Conservation (phyloP, 2,329 filamentous ascomycete genomes). For the Colletotrichum shisoi region DNA sequence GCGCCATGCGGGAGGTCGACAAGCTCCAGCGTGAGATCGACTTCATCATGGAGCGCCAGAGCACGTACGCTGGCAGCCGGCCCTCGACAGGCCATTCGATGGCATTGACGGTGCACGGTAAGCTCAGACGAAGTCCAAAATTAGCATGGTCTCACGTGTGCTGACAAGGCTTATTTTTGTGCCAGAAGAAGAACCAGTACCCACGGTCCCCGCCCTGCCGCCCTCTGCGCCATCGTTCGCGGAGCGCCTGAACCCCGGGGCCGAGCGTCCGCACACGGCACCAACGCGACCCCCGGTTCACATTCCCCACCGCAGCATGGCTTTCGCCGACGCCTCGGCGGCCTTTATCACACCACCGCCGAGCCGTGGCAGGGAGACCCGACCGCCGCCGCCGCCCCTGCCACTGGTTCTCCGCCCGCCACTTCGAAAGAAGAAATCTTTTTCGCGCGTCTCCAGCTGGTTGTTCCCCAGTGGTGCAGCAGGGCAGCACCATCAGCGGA, state of each 20-base stretch:
- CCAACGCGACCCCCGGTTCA: constrained; percentile 49
- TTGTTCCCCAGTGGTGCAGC: constrained; percentile 55
- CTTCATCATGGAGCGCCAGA: constrained; percentile 67
- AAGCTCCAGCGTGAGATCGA: constrained; percentile 67
- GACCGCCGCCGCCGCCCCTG: constrained; percentile 62
- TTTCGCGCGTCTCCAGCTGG: constrained; percentile 69
- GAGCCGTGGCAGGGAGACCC: constrained; percentile 46
- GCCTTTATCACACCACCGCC: constrained; percentile 46
- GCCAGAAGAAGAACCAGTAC: constrained; percentile 60
- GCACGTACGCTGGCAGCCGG: constrained; percentile 61
- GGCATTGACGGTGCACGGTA: constrained; percentile 39
- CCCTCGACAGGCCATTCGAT: constrained; percentile 61
- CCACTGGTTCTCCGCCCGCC: constrained; percentile 67
- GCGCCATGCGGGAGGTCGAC: constrained; percentile 67
- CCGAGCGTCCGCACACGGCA: constrained; percentile 49
- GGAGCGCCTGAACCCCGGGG: constrained; percentile 59
- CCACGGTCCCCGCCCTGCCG: constrained; percentile 65
- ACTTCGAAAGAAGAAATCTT: constrained; percentile 72
- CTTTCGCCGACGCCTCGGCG: constrained; percentile 46
- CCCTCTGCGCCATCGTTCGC: constrained; percentile 66
- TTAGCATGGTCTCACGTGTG: constrained; percentile 19
- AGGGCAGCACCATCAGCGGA: constrained; percentile 49
- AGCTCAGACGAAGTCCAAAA: constrained; percentile 16
- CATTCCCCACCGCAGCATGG: constrained; percentile 46
- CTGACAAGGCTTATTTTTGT: constrained; percentile 29